A percentile compares a stretch with the other conserved stretches of the same genome.
These are phyloP conservation scores for Fraxinus latifolia DNA, from an alignment of 305 asterid species.

Conservation along the genomic window DNA sequence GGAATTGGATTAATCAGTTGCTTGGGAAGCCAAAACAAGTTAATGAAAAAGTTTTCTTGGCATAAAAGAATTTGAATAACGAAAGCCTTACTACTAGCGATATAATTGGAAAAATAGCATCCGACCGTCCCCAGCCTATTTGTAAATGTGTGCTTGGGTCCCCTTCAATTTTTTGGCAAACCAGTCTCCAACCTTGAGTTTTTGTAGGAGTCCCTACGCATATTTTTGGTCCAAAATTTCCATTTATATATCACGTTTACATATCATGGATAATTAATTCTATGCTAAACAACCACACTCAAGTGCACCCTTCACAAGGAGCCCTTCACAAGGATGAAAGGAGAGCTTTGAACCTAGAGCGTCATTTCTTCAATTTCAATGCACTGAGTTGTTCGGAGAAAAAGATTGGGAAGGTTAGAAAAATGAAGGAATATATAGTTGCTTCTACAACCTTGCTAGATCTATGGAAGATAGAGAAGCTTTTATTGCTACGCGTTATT, in stretches of 20 bases:
- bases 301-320: not conserved
- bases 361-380: not conserved
- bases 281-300: not conserved
- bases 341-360: not conserved
- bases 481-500: not conserved
- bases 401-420: not conserved
- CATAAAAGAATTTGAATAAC: not conserved
- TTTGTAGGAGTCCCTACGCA: not conserved
- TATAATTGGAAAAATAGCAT: not conserved
- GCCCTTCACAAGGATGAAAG: not conserved
- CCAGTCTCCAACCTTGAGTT: not conserved
- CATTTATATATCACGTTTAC: not conserved
- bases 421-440: not conserved
- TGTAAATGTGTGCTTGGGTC: not conserved
- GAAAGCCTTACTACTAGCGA: not conserved
- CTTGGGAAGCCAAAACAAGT: not conserved
- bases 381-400: not conserved
- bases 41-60: not conserved
- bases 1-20: not conserved
- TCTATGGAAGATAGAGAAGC: not conserved
- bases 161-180: not conserved
- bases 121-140: not conserved
- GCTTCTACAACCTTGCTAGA: not conserved
- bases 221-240: not conserved
- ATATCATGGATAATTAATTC: not conserved